Evolutionary conservation across 805 yeast species (phyloP).

Genomic region (Barnettozyma pratensis): DNA sequence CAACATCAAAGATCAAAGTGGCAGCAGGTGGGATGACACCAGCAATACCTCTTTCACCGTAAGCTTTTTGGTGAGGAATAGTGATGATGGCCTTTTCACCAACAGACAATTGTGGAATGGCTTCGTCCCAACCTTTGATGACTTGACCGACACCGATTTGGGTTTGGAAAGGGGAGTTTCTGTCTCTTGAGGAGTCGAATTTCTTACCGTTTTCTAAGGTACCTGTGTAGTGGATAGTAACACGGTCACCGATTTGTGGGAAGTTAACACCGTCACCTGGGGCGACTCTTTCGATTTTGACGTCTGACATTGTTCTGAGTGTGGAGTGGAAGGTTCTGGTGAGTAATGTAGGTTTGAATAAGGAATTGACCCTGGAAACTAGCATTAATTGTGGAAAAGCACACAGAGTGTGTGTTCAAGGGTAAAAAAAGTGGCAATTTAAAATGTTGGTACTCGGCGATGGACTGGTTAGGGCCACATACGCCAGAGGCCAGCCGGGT

Average conservation of each 20-base stretch:
- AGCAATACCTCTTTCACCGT: constrained; percentile 94
- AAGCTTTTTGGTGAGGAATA: constrained; percentile 90
- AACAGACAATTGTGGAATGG: constrained; percentile 84
- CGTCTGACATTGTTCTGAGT: constrained; percentile 23
- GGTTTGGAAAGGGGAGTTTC: constrained; percentile 94
- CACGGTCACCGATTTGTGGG: constrained; percentile 84
- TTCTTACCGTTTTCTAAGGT: constrained; percentile 93
- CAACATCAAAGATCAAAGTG: constrained; percentile 83
- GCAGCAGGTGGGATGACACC: constrained; percentile 96
- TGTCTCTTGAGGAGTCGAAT: constrained; percentile 92
- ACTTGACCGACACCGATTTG: constrained; percentile 94
- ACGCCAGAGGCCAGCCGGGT: no score
- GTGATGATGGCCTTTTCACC: constrained; percentile 93
- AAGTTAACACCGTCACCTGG: constrained; percentile 75
- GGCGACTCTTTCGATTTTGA: constrained; percentile 26
- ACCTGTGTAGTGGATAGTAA: constrained; percentile 94
- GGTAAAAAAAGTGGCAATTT: no score
- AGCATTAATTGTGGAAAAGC: neutral
- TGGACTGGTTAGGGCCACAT: no score
- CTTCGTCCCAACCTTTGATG: constrained; percentile 95
- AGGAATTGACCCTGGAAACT: neutral
- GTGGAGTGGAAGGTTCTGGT: constrained; percentile 19
- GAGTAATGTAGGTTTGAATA: neutral
- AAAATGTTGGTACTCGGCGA: no score
- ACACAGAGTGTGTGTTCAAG: no score